A percentile compares a stretch with the other conserved stretches of the same genome.
These are phyloP conservation scores for Herpetospermum pedunculosum DNA, from an alignment of 306 rosid genomes.

Conservation along the genomic window DNA sequence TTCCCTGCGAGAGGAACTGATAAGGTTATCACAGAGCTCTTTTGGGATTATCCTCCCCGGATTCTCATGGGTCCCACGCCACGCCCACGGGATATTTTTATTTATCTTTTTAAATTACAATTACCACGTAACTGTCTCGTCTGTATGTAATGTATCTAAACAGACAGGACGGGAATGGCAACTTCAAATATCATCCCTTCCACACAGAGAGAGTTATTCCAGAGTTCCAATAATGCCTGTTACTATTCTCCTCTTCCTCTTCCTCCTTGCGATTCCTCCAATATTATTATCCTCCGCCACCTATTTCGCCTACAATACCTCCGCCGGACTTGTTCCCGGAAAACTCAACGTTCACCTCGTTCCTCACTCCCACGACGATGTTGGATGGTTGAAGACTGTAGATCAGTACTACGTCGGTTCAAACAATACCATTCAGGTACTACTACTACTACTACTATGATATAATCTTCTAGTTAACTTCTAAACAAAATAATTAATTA, in stretches of 20 bases:
- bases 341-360: slow-evolving; percentile 76
- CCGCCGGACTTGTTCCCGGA: slow-evolving; percentile 34
- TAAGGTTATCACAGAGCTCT: too few species aligned
- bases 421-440: slow-evolving; percentile 68
- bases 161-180: too few species aligned
- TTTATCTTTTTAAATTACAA: too few species aligned
- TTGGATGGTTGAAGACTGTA: slow-evolving; percentile 81
- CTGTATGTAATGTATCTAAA: too few species aligned
- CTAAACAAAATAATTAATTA: too few species aligned
- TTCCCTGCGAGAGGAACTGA: neutral
- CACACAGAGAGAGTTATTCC: too few species aligned
- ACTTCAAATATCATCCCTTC: too few species aligned
- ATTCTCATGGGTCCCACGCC: slow-evolving; percentile 1
- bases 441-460: too few species aligned
- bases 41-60: neutral
- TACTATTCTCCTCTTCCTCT: neutral
- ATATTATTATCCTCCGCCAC: neutral
- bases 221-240: too few species aligned
- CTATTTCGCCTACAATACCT: slow-evolving; percentile 47
- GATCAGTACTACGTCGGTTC: slow-evolving; percentile 87
- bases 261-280: neutral
- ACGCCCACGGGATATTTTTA: neutral
- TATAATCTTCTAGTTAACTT: too few species aligned
- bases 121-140: too few species aligned
- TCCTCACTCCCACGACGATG: slow-evolving; percentile 67